Conservation (phyloP, 495 filamentous ascomycete genomes). For the Aspergillus leporis region DNA sequence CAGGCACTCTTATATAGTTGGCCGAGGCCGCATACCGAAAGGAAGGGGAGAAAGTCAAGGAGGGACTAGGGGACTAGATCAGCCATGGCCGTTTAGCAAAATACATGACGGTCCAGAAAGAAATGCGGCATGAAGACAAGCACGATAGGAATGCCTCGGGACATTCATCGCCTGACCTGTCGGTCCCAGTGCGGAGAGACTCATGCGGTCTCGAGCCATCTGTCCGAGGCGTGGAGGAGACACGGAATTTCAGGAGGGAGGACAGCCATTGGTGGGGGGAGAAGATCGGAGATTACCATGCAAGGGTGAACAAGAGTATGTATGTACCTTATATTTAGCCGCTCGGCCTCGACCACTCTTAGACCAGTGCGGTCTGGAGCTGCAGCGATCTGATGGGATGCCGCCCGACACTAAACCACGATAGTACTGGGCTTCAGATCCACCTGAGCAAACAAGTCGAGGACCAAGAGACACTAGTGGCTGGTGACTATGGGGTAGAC, state of each 20-base stretch:
- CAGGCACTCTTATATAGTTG: slow-evolving; percentile 34
- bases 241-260: background rate
- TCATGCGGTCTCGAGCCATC: slow-evolving; percentile 14
- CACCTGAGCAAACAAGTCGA: slow-evolving; percentile 5
- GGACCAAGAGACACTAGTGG: background rate
- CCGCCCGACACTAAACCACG: background rate
- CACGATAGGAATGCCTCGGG: slow-evolving; percentile 11
- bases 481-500: slow-evolving; percentile 1
- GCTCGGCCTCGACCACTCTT: background rate
- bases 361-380: background rate
- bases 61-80: slow-evolving; percentile 9
- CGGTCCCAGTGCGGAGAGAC: slow-evolving; percentile 8
- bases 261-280: background rate
- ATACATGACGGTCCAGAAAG: slow-evolving; percentile 14
- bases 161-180: slow-evolving; percentile 24
- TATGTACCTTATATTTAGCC: slow-evolving; percentile 6
- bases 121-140: slow-evolving; percentile 9
- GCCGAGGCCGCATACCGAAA: slow-evolving; percentile 23
- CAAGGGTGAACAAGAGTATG: slow-evolving; percentile 9
- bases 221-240: slow-evolving; percentile 2
- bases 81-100: slow-evolving; percentile 4
- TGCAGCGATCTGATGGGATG: slow-evolving; percentile 6
- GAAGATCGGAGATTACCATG: slow-evolving; percentile 10
- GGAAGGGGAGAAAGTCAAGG: slow-evolving; percentile 11
- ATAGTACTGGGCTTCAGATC: background rate